phyloP scores from a whole-genome alignment of 495 filamentous ascomycete species.

The Copromyces sp. region DNA sequence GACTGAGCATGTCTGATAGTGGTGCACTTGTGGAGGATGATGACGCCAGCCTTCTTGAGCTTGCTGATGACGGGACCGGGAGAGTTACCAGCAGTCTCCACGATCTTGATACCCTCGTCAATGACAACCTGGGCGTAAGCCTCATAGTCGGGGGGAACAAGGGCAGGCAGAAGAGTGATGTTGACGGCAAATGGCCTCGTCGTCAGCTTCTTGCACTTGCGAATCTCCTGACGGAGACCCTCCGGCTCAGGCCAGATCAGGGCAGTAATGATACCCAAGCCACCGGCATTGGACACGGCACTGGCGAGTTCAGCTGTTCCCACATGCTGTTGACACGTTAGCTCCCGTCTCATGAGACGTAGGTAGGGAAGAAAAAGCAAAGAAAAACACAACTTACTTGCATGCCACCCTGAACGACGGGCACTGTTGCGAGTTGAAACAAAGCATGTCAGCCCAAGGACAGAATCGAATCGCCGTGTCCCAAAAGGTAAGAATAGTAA shows the following conservation, averaged over 20 bases:
- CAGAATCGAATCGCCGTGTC: neutral
- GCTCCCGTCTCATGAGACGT: neutral
- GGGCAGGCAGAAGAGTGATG: conserved; percentile 83
- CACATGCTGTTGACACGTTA: conserved; percentile 29
- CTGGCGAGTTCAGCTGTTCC: conserved; percentile 87
- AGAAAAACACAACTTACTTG: conserved; percentile 31
- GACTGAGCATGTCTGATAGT: conserved; percentile 88
- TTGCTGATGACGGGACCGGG: conserved; percentile 84
- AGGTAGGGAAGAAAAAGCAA: conserved; percentile 29
- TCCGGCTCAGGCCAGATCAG: conserved; percentile 91
- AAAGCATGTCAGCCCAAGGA: conserved; percentile 16
- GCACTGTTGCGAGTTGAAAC: conserved; percentile 47
- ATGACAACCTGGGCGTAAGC: conserved; percentile 91
- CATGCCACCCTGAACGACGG: conserved; percentile 95
- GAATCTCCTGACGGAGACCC: conserved; percentile 90
- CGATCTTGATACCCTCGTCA: conserved; percentile 85
- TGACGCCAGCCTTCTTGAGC: conserved; percentile 69
- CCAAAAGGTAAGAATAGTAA: neutral
- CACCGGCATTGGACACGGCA: conserved; percentile 91
- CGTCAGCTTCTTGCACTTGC: conserved; percentile 74
- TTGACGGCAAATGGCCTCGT: conserved; percentile 89
- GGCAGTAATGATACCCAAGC: conserved; percentile 86
- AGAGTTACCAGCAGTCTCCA: conserved; percentile 94
- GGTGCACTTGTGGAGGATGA: conserved; percentile 93
- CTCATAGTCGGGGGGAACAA: conserved; percentile 81